phyloP scores from a whole-genome alignment of 2,329 filamentous ascomycete species.

The Macrophomina phaseolina region DNA sequence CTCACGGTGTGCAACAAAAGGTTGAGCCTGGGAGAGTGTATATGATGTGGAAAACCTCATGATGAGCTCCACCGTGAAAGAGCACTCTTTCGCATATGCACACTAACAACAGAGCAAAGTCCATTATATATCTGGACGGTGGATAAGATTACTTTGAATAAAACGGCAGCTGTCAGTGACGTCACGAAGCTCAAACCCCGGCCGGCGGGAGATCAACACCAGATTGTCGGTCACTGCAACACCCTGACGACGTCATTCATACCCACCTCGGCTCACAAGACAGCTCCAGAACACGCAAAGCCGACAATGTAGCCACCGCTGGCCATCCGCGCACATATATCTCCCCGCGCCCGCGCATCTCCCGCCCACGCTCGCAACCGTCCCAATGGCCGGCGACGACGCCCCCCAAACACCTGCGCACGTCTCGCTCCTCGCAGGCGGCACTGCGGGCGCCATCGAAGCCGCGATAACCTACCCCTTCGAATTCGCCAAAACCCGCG shows the following conservation, averaged over 20 bases:
- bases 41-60: too few relatives aligned
- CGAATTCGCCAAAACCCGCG: conserved; percentile 70
- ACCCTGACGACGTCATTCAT: not conserved
- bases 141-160: too few relatives aligned
- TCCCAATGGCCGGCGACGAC: not conserved
- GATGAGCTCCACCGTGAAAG: too few relatives aligned
- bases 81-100: too few relatives aligned
- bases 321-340: not conserved
- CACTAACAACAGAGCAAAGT: too few relatives aligned
- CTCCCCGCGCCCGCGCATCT: not conserved
- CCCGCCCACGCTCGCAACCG: not conserved
- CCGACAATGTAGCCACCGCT: not conserved
- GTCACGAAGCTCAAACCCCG: not conserved
- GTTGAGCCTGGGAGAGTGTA: too few relatives aligned
- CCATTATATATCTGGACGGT: too few relatives aligned
- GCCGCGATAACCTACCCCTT: conserved; percentile 61
- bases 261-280: not conserved
- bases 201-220: not conserved
- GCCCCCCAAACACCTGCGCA: not conserved
- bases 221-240: not conserved
- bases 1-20: too few relatives aligned
- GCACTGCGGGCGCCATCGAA: conserved; percentile 48
- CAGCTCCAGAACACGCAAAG: not conserved
- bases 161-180: not conserved
- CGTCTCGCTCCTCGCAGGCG: conserved; percentile 46